These are phyloP conservation scores for Chaetomiaceae sp. DNA, from an alignment of 2,329 filamentous ascomycete species.

Conservation along the genomic window DNA sequence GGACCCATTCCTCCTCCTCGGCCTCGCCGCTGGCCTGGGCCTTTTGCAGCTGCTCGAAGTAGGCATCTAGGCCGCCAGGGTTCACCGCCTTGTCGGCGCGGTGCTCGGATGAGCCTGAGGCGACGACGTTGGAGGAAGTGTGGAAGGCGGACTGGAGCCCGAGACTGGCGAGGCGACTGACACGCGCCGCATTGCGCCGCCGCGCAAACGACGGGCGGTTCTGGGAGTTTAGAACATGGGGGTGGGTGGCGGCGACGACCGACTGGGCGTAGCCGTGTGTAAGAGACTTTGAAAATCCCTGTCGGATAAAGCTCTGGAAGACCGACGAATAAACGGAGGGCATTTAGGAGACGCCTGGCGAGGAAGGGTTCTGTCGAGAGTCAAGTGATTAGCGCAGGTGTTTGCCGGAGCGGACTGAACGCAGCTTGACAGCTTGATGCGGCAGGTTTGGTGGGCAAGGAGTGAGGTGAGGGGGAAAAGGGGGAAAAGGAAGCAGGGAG, in stretches of 20 bases:
- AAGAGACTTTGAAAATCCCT: slow-evolving; percentile 94
- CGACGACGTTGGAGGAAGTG: slow-evolving; percentile 47
- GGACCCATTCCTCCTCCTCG: slow-evolving; percentile 82
- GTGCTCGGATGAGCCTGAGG: slow-evolving; percentile 51
- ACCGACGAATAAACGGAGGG: slow-evolving; percentile 64
- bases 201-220: slow-evolving; percentile 56
- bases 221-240: slow-evolving; percentile 69
- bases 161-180: slow-evolving; percentile 52
- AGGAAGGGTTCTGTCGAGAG: slow-evolving; percentile 46
- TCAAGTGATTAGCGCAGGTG: background rate
- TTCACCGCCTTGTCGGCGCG: slow-evolving; percentile 50
- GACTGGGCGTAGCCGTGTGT: slow-evolving; percentile 98
- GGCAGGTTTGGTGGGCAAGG: too few relatives aligned
- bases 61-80: slow-evolving; percentile 75
- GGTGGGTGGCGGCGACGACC: slow-evolving; percentile 88
- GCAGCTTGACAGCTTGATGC: too few relatives aligned
- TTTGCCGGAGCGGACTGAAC: background rate
- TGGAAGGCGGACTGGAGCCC: slow-evolving; percentile 78
- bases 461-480: too few relatives aligned
- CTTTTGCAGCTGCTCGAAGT: slow-evolving; percentile 85
- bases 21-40: slow-evolving; percentile 63
- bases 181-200: slow-evolving; percentile 51
- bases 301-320: slow-evolving; percentile 83
- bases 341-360: slow-evolving; percentile 81
- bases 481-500: background rate